These are phyloP conservation scores for Aspergillus hancockii DNA, from an alignment of 495 filamentous ascomycete species.

Conservation along the genomic window DNA sequence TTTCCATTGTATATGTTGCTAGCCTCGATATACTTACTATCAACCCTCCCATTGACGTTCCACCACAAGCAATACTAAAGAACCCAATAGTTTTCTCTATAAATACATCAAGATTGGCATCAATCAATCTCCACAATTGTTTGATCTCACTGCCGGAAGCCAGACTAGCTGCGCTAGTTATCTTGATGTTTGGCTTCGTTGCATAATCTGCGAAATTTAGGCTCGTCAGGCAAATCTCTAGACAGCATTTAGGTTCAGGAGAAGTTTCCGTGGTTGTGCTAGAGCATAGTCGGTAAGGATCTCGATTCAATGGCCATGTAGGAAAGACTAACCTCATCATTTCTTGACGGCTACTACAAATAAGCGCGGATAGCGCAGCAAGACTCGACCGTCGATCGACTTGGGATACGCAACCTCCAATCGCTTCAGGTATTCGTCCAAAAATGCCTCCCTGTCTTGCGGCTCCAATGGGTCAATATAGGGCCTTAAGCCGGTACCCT, in stretches of 20 bases:
- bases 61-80: no score
- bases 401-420: constrained; percentile 38
- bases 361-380: constrained; percentile 47
- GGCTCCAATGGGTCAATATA: constrained; percentile 44
- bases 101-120: no score
- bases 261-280: not conserved
- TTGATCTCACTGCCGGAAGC: no score
- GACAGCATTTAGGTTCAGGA: no score
- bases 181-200: no score
- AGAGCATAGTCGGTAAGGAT: not conserved
- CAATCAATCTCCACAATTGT: no score
- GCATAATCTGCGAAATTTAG: no score
- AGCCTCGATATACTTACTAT: not conserved
- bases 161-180: no score
- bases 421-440: constrained; percentile 40
- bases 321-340: constrained; percentile 11
- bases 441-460: constrained; percentile 37
- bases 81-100: no score
- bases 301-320: not conserved
- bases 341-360: constrained; percentile 49
- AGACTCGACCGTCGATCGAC: constrained; percentile 43
- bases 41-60: not conserved
- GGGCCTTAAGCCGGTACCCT: constrained; percentile 54
- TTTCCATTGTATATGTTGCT: not conserved
- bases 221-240: no score